Evolutionary conservation across 805 yeast species (phyloP).

Genomic region (Cyberlindnera mrakii): DNA sequence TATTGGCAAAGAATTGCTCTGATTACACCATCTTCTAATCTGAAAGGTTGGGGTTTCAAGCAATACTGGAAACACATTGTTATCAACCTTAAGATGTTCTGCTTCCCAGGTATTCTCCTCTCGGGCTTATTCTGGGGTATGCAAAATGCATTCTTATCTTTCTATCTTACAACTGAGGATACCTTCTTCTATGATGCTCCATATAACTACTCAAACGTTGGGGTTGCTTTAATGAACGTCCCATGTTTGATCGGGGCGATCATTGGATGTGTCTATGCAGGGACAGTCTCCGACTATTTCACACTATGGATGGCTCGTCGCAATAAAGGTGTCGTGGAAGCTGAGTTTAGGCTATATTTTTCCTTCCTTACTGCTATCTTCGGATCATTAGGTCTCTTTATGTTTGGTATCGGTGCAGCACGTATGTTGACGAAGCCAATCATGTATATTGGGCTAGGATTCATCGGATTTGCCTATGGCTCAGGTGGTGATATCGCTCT

Average conservation of each 20-base stretch:
- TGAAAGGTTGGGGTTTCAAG: conserved; percentile 58
- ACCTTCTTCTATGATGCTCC: conserved; percentile 61
- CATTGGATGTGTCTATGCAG: conserved; percentile 62
- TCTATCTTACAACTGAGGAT: conserved; percentile 70
- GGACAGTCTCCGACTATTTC: conserved; percentile 51
- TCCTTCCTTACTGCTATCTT: conserved; percentile 48
- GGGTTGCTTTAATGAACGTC: conserved; percentile 70
- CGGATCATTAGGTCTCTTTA: conserved; percentile 55
- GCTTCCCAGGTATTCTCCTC: conserved; percentile 57
- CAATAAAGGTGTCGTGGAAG: conserved; percentile 56
- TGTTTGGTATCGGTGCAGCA: conserved; percentile 64
- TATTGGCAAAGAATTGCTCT: conserved; percentile 42
- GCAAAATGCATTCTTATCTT: conserved; percentile 71
- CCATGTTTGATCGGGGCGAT: conserved; percentile 64
- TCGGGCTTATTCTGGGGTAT: conserved; percentile 77
- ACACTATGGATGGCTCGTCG: conserved; percentile 56
- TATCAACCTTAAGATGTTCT: conserved; percentile 48
- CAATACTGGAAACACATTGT: conserved; percentile 53
- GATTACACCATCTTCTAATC: conserved; percentile 51
- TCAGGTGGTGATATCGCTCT: conserved; percentile 67
- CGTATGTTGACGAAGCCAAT: conserved; percentile 46
- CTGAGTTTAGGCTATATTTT: conserved; percentile 59
- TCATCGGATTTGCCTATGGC: conserved; percentile 66
- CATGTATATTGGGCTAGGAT: conserved; percentile 55
- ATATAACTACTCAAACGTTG: conserved; percentile 56